Evolutionary conservation across 169 alveolate genomes (phyloP), one percentile per base, ranked within the genome.

Genomic region (Plasmodium adleri): DNA sequence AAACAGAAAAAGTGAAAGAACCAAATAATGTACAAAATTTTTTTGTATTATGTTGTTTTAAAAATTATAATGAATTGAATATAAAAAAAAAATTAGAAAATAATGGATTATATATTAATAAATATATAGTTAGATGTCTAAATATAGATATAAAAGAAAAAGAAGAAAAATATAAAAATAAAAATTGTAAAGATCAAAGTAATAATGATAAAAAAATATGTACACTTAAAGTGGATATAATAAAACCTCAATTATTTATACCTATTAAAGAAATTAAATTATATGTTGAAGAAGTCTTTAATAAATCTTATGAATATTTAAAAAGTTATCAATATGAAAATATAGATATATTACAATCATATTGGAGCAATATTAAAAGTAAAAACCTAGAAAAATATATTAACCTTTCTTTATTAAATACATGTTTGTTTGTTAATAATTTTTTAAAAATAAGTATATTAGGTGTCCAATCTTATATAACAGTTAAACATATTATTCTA

Each of bases 331-430:
- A 80, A 67, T 24, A 24, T 50, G 72, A 17, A n/a, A 52, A 68
- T 80, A 60, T 15, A 28, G 43, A 39, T 56, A 67, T 80, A 74
- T n/a, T 80, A 49, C 70, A 80, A 52, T 32, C 78, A 7, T 80
- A 66, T 67, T 80, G 90, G 90, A 68, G 20, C 9, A 80, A 80
- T 28, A 28, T 80, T 22, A 80, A 80, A 56, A 80, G 72, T 58
- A 80, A 80, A 60, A 80, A 80, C 32, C 50, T 80, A 47, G 90
- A 80, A 60, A 80, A 59, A 62, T 80, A 80, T 72, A 80, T 80
- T 17, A 80, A 80, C 20, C 83, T 80, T 15, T 80, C 90, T 62
- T 70, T 80, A 59, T 68, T 80, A 67, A 80, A 80, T 26, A 80
- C 90, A 17, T 80, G 90, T 15, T 56, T 80, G 15, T 80, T 80